phyloP scores from a whole-genome alignment of 2,329 filamentous ascomycete genomes.

The Paracamarosporium sp. region DNA sequence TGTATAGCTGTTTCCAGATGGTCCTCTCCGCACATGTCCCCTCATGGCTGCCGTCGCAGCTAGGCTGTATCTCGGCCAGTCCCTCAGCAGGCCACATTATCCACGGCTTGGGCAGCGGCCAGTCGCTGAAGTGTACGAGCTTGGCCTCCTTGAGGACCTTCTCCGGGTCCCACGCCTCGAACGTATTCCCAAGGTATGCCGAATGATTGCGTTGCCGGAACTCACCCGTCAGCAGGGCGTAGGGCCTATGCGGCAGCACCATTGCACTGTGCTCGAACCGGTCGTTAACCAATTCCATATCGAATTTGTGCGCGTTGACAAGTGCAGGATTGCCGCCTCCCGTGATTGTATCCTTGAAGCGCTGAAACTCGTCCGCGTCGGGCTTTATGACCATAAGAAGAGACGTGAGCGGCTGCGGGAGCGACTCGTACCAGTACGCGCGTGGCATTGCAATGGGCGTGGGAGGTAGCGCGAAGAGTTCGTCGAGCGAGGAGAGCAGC shows the following conservation, averaged over 20 bases:
- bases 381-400: constrained; percentile 69
- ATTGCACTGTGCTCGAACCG: constrained; percentile 65
- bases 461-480: constrained; percentile 71
- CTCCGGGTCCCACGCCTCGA: constrained; percentile 66
- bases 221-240: constrained; percentile 67
- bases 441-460: constrained; percentile 71
- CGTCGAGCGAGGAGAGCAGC: constrained; percentile 69
- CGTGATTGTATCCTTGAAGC: constrained; percentile 38
- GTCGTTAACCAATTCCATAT: constrained; percentile 73
- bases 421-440: constrained; percentile 71
- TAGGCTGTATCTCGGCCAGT: constrained; percentile 53
- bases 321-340: constrained; percentile 34
- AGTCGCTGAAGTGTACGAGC: constrained; percentile 74
- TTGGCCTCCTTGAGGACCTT: constrained; percentile 65
- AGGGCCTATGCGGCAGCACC: constrained; percentile 69
- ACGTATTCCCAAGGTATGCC: constrained; percentile 59
- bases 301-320: constrained; percentile 55
- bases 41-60: constrained; percentile 45
- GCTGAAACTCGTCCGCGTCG: constrained; percentile 57
- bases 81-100: constrained; percentile 54
- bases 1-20: constrained; percentile 55
- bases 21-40: constrained; percentile 46
- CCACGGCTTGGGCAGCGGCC: constrained; percentile 73
- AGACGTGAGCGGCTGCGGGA: constrained; percentile 62
- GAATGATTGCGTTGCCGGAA: constrained; percentile 64